A percentile compares a stretch with the other conserved stretches of the same genome.
Evolutionary conservation across 2,329 filamentous ascomycete species (phyloP).

Genomic region (Cladosporium sp.): DNA sequence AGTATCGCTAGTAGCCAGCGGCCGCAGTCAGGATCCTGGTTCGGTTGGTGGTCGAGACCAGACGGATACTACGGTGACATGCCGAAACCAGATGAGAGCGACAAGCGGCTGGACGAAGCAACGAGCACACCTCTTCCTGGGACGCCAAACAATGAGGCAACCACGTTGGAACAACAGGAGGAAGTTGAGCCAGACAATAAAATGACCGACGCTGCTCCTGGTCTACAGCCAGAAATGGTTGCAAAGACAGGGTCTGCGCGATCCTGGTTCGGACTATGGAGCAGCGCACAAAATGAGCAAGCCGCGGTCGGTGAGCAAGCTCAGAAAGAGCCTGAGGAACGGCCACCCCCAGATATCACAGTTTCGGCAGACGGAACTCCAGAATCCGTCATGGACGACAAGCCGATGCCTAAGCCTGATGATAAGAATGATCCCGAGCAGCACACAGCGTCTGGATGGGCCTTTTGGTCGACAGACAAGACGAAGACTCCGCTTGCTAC

Average conservation of each 20-base stretch:
- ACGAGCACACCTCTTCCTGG: conserved; percentile 44
- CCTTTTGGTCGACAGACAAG: conserved; percentile 71
- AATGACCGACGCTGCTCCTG: background rate
- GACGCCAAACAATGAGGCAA: conserved; percentile 27
- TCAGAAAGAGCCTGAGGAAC: conserved; percentile 23
- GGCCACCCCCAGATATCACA: conserved; percentile 20
- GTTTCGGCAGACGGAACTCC: conserved; percentile 21
- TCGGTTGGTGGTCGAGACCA: conserved; percentile 51
- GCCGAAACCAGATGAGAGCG: conserved; percentile 39
- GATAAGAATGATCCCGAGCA: conserved; percentile 24
- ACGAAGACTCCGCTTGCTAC: conserved; percentile 53
- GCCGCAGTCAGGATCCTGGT: conserved; percentile 40
- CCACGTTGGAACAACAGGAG: background rate
- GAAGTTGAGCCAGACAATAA: background rate
- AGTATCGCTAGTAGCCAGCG: conserved; percentile 23
- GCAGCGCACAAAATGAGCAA: conserved; percentile 46
- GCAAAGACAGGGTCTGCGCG: conserved; percentile 22
- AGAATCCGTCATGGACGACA: conserved; percentile 4
- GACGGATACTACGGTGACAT: conserved; percentile 44
- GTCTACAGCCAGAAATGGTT: conserved; percentile 28
- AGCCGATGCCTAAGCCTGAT: background rate
- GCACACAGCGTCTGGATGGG: conserved; percentile 66
- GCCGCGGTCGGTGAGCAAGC: conserved; percentile 29
- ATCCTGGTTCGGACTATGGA: conserved; percentile 55
- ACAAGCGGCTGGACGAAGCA: conserved; percentile 37